Percentiles rank a stretch among this genome's conserved stretches.
These are phyloP conservation scores for Paraphoma sp. DNA, from an alignment of 2,329 filamentous ascomycete genomes.

Conservation along the genomic window DNA sequence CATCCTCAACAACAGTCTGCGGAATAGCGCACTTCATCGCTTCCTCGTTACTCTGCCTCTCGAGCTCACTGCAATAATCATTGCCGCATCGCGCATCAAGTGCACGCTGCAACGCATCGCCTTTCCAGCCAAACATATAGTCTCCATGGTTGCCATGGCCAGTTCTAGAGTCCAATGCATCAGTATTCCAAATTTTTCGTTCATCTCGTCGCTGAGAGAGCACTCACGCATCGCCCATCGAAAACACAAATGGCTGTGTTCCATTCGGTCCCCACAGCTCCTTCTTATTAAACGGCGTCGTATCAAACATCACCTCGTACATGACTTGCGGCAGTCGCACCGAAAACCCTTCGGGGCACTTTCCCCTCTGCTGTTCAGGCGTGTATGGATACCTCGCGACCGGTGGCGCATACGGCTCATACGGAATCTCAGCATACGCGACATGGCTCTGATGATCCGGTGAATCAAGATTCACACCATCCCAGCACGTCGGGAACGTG, in stretches of 20 bases:
- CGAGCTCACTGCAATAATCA: constrained; percentile 32
- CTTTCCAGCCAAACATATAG: constrained; percentile 39
- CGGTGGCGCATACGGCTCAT: constrained; percentile 33
- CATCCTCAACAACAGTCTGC: constrained; percentile 38
- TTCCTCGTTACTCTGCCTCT: constrained; percentile 34
- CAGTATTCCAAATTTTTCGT: neutral
- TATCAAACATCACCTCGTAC: constrained; percentile 57
- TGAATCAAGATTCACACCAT: constrained; percentile 58
- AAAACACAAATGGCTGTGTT: constrained; percentile 39
- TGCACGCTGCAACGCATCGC: constrained; percentile 36
- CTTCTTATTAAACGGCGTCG: constrained; percentile 33
- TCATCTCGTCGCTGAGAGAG: neutral
- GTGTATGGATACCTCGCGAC: constrained; percentile 24
- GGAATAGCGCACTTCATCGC: constrained; percentile 36
- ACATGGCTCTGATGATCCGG: constrained; percentile 63
- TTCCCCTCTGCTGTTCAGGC: constrained; percentile 36
- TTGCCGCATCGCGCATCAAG: constrained; percentile 35
- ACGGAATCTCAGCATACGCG: constrained; percentile 45
- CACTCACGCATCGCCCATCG: constrained; percentile 40
- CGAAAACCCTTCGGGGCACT: constrained; percentile 52
- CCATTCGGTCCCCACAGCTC: constrained; percentile 32
- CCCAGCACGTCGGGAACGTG: constrained; percentile 59
- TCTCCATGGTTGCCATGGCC: constrained; percentile 36
- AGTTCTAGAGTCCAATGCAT: constrained; percentile 20
- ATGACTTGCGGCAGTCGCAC: constrained; percentile 56